phyloP scores from a whole-genome alignment of 768 basidiomycete species.

The Tricholoma terreum region DNA sequence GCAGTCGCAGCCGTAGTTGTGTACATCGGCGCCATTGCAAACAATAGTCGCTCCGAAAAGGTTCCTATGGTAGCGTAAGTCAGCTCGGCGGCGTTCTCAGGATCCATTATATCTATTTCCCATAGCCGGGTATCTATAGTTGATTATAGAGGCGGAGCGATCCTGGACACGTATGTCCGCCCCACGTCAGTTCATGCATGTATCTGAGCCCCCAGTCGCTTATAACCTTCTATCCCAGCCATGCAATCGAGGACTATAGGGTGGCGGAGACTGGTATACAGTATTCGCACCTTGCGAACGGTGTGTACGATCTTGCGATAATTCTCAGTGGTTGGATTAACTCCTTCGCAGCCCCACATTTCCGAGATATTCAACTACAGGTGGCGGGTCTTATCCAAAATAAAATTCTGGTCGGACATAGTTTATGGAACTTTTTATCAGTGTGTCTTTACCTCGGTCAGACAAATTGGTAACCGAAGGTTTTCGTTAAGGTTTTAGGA shows the following conservation, averaged over 20 bases:
- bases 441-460: constrained; percentile 21
- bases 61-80: constrained; percentile 55
- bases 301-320: constrained; percentile 21
- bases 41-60: constrained; percentile 21
- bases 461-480: neutral
- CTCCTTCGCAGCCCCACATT: constrained; percentile 40
- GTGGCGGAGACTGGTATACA: constrained; percentile 45
- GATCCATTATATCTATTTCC: neutral
- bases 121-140: constrained; percentile 48
- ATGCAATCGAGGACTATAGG: constrained; percentile 46
- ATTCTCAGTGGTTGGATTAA: neutral
- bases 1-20: constrained; percentile 45
- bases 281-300: constrained; percentile 35
- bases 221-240: constrained; percentile 25
- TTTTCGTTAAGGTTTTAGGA: constrained; percentile 41
- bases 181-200: constrained; percentile 42
- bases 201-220: neutral
- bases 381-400: constrained; percentile 40
- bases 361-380: constrained; percentile 43
- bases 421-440: constrained; percentile 51
- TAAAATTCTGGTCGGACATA: constrained; percentile 56
- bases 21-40: constrained; percentile 33
- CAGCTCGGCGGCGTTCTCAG: neutral
- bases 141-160: constrained; percentile 43
- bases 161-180: constrained; percentile 50